A percentile compares a stretch with the other conserved stretches of the same genome.
These are phyloP conservation scores for Saccharomycopsis sp. DNA, from an alignment of 805 yeast species.

Conservation along the genomic window DNA sequence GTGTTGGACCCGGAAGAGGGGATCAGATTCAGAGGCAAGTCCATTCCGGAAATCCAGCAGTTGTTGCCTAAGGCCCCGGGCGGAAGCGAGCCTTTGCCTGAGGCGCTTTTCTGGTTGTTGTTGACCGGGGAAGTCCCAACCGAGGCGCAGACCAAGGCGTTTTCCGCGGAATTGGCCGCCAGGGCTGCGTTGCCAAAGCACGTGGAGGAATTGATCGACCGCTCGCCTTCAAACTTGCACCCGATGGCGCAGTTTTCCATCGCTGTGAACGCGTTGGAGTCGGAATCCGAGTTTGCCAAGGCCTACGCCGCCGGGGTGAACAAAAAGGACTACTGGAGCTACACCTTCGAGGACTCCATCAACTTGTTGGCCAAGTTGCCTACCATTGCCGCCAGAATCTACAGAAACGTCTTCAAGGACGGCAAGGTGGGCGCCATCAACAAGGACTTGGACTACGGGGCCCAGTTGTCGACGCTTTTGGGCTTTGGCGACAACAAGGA, in stretches of 20 bases:
- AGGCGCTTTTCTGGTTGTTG: conserved; percentile 75
- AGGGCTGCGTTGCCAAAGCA: conserved; percentile 74
- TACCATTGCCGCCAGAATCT: conserved; percentile 72
- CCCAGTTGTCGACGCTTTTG: conserved; percentile 50
- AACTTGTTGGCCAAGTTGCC: conserved; percentile 80
- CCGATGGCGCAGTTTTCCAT: conserved; percentile 89
- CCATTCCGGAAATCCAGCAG: conserved; percentile 72
- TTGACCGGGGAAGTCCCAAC: conserved; percentile 82
- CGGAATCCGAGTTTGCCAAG: conserved; percentile 77
- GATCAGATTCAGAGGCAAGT: conserved; percentile 77
- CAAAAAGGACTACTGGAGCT: conserved; percentile 80
- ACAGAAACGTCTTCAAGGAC: conserved; percentile 79
- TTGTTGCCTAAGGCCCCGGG: conserved; percentile 71
- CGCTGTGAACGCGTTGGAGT: conserved; percentile 74
- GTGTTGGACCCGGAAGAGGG: conserved; percentile 82
- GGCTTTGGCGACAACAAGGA: conserved; percentile 58
- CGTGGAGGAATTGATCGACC: conserved; percentile 64
- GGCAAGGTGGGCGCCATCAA: conserved; percentile 55
- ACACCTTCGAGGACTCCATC: conserved; percentile 73
- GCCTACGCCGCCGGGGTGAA: conserved; percentile 79
- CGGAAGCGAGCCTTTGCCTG: conserved; percentile 63
- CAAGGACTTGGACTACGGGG: conserved; percentile 58
- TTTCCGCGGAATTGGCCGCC: conserved; percentile 72
- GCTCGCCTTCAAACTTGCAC: conserved; percentile 68
- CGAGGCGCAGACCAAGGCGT: conserved; percentile 58